Base-by-base conservation (phyloP, 164 flowering plant genomes). In the Kalanchoe fedtschenkoi region DNA sequence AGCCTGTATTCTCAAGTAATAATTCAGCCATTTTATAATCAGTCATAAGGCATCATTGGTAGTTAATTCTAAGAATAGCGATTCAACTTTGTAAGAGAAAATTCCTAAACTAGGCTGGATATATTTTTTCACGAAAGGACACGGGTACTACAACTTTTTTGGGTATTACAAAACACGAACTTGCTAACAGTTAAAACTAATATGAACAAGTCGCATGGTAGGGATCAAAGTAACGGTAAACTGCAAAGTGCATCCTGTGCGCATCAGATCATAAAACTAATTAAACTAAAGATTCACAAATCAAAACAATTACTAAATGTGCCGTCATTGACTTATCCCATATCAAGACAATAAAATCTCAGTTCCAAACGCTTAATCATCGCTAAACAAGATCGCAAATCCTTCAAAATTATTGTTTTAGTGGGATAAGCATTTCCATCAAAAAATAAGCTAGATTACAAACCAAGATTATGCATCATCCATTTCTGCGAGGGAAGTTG, bases 1-100 rank as follows among this genome's bases (percentile, higher is more conserved):
- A 6, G 93, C 97, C 99, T 91, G 87, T 77, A 84, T 66, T 68
- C 43, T n/a, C 68, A 74, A 71, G 15, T 51, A 69, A 73, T 24
- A 75, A 68, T 35, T 61, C 54, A 68, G 67, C 58, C 76, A 29
- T 42, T 51, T 29, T 58, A 44, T 10, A 35, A 58, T 37, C 26
- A 34, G n/a, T n/a, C n/a, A n/a, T n/a, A n/a, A n/a, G n/a, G n/a
- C n/a, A n/a, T n/a, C n/a, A n/a, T n/a, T n/a, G n/a, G n/a, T n/a
- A n/a, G n/a, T n/a, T n/a, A n/a, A n/a, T n/a, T n/a, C n/a, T 51
- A 26, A 51, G 30, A 26, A 51, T 5, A 24, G 24, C 0, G 15
- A 5, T 51, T 51, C 32, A 26, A 26, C 17, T 32, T 26, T 32
- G 14, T 24, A 26, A 6, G 56, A n/a, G 26, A 51, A 1, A 26